phyloP scores from a whole-genome alignment of 2,329 filamentous ascomycete species.

The Thielaviopsis musarum region DNA sequence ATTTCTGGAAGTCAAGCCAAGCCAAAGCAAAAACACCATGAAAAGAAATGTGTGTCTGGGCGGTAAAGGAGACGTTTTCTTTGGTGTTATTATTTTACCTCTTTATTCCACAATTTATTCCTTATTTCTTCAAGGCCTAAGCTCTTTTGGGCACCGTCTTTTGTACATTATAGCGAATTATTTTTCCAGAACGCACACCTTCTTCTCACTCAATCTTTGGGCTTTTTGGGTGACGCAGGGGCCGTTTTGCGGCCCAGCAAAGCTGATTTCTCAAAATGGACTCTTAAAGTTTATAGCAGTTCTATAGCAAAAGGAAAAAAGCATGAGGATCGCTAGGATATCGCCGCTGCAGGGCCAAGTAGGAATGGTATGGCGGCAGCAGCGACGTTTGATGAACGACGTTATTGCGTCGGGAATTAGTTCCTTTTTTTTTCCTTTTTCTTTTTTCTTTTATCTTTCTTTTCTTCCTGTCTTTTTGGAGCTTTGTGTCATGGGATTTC shows the following conservation, averaged over 20 bases:
- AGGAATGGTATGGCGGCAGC: background rate
- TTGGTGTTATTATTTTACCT: background rate
- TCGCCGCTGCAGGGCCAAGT: background rate
- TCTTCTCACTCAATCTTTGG: background rate
- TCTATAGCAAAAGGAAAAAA: background rate
- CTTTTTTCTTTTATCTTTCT: too few relatives aligned
- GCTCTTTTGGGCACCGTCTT: background rate
- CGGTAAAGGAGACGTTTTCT: background rate
- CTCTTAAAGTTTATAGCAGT: background rate
- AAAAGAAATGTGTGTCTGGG: background rate
- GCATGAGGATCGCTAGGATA: background rate
- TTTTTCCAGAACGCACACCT: too few relatives aligned
- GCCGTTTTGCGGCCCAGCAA: background rate
- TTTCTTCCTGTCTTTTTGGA: background rate
- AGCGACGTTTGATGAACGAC: background rate
- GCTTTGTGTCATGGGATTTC: too few relatives aligned
- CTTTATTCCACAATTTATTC: too few relatives aligned
- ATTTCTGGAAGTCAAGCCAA: background rate
- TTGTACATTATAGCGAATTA: background rate
- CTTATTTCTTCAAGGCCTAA: background rate
- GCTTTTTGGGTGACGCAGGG: background rate
- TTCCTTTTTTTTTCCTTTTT: background rate
- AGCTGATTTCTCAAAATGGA: background rate
- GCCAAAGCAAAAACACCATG: background rate
- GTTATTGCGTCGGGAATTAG: background rate